Evolutionary conservation across 768 basidiomycete species (phyloP).

Genomic region (Macrocybe gigantea): DNA sequence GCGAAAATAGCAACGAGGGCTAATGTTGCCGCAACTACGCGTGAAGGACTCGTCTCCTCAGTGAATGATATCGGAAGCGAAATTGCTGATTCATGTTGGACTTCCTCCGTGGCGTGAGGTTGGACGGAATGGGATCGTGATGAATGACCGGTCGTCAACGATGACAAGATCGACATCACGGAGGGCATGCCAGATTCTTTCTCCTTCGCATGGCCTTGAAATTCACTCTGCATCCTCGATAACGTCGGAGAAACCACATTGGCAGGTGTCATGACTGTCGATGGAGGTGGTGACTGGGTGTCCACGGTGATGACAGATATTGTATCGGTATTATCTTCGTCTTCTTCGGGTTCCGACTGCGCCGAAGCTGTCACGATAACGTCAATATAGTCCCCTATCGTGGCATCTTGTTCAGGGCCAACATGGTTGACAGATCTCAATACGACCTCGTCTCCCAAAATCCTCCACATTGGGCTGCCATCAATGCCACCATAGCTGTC

Average conservation of each 20-base stretch:
- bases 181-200: constrained; percentile 42
- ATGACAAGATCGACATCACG: constrained; percentile 60
- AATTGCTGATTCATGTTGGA: constrained; percentile 17
- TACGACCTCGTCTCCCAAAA: constrained; percentile 67
- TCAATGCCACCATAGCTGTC: constrained; percentile 21
- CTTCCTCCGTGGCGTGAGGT: constrained; percentile 32
- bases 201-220: constrained; percentile 31
- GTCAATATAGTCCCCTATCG: constrained; percentile 27
- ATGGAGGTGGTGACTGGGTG: constrained; percentile 29
- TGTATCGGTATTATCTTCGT: constrained; percentile 38
- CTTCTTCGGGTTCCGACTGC: constrained; percentile 28
- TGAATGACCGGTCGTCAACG: constrained; percentile 43
- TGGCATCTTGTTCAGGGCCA: constrained; percentile 15
- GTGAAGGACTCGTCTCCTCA: constrained; percentile 27
- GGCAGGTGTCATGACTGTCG: constrained; percentile 21
- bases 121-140: constrained; percentile 57
- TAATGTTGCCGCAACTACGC: constrained; percentile 54
- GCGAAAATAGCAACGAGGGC: constrained; percentile 63
- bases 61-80: constrained; percentile 3
- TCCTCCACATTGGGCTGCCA: constrained; percentile 45
- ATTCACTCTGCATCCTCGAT: constrained; percentile 57
- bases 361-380: constrained; percentile 35
- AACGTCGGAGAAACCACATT: constrained; percentile 44
- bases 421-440: constrained; percentile 40
- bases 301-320: constrained; percentile 33